Evolutionary conservation across 441 rosid species (phyloP), one percentile per base, ranked within the genome.

Genomic region (Jatropha podagrica): DNA sequence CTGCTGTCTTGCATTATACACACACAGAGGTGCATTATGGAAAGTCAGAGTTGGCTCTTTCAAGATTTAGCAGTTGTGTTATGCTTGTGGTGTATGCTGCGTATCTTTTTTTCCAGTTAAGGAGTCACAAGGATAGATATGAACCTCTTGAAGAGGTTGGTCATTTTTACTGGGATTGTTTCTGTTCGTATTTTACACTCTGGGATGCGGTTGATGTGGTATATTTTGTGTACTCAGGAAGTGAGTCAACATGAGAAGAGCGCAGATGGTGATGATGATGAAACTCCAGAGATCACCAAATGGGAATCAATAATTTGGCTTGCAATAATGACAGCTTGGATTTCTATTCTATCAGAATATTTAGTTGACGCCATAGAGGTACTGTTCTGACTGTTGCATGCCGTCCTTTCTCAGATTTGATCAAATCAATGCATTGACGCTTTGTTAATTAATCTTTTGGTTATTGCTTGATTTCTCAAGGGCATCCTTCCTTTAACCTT

Each of bases 61-160:
- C 99, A 68, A 95, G 99, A 83, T 95, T 95, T 78, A 95, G 95
- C 86, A 95, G 99, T 80, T 92, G 98, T 71, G 68, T 95, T 75
- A 93, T 95, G 99, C 98, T 93, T 68, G 71, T 93, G 73, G 98
- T 93, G 37, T 95, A 93, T 81, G 97, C 83, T 44, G 92, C 96
- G 63, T 95, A 90, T 77, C 92, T 93, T 62, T 87, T 88, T 79
- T 93, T 87, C 84, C 99, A 95, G 84, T 80, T 95, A 73, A 95
- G 87, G 78, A 79, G 86, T 79, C 96, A 83, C 76, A 83, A 77
- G 9, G 86, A 81, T 79, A 78, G 55, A 71, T 95, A 93, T 78
- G 72, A 69, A 46, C 91, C 95, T 26, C 77, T 92, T 68, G 80
- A 69, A 10, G 92, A 91, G 97, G 99, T 93, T 74, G 59, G 88